Base-by-base conservation (phyloP, 2,329 filamentous ascomycete species). In the Penicillium psychrosexuale region DNA sequence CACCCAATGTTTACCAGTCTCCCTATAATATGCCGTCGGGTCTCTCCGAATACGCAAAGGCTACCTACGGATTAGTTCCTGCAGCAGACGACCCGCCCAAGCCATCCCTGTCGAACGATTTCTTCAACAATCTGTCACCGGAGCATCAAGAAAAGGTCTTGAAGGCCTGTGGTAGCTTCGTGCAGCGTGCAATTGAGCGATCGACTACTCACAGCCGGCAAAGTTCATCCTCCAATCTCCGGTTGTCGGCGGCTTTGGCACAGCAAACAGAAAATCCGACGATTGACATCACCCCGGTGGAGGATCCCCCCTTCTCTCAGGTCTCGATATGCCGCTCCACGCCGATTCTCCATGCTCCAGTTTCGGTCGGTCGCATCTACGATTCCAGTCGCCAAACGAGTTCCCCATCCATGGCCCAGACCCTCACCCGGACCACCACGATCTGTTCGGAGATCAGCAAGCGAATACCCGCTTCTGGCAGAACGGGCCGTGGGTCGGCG, bases 381-480 rank as follows among this genome's bases (percentile, higher is more conserved):
- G 72, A 33, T 75, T 74, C 55, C 72, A 74, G 47, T 75, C 73
- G 15, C 72, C 73, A 5, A 71, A 74, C 49, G 74, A 76, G 42
- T 76, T 75, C 53, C 67, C 67, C 50, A 66, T 62, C 37, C 73
- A 75, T 49, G 69, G 70, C 15, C 66, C 66, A 2, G 69, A 72
- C 56, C 56, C 60, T 9, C 69, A 70, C 37, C 70, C 74, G 17
- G 74, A 78, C 61, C 73, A 76, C 56, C 69, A 76, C 61, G 69
- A 77, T 63, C 66, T 78, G 24, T 77, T 78, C 60, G 69, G 73
- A 24, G 72, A 75, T 59, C 71, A 78, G 58, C 75, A 76, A 63
- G 71, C 75, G 56, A 73, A 75, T 61, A 71, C 75, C 39, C 70
- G 76, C 42, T 72, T 77, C 67, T 74, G 74, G 75, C 72, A 75